phyloP scores from a whole-genome alignment of 75 land plant genomes.

The Pinus tabuliformis region DNA sequence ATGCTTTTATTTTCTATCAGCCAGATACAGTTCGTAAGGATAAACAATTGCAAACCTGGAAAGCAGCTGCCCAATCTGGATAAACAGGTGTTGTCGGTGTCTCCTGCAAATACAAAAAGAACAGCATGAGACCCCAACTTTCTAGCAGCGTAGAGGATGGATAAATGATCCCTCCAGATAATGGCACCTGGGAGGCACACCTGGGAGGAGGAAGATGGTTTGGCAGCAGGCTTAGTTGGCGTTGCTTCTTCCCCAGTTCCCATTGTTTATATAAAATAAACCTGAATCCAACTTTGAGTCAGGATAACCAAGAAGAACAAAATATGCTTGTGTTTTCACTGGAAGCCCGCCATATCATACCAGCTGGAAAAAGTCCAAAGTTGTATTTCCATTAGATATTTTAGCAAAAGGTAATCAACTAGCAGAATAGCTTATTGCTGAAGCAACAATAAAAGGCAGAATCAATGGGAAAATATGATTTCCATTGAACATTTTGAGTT shows the following conservation, averaged over 20 bases:
- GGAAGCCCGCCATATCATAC: not conserved
- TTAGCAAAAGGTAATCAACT: not conserved
- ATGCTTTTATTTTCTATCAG: not conserved
- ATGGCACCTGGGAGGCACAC: conserved; percentile 14
- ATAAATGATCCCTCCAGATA: not conserved
- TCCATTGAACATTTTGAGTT: not conserved
- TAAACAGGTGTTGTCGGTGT: conserved; percentile 49
- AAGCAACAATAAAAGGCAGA: not conserved
- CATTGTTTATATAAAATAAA: conserved; percentile 19
- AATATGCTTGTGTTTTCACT: not conserved
- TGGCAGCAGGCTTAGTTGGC: conserved; percentile 43
- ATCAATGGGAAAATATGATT: not conserved
- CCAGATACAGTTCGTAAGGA: not conserved
- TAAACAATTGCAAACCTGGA: conserved; percentile 45
- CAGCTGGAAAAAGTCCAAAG: conserved; percentile 1
- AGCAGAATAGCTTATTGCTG: not conserved
- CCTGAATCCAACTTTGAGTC: not conserved
- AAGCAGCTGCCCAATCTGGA: conserved; percentile 74
- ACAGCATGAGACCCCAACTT: not conserved
- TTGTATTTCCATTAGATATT: not conserved
- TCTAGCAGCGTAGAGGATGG: not conserved
- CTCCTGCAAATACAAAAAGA: conserved; percentile 29
- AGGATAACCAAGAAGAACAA: not conserved
- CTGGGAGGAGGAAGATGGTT: conserved; percentile 37
- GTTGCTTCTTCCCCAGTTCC: conserved; percentile 60